Percentiles rank a stretch among this genome's conserved stretches.
Evolutionary conservation across 2,329 filamentous ascomycete species (phyloP).

Genomic region (Neofusicoccum umdonicola): DNA sequence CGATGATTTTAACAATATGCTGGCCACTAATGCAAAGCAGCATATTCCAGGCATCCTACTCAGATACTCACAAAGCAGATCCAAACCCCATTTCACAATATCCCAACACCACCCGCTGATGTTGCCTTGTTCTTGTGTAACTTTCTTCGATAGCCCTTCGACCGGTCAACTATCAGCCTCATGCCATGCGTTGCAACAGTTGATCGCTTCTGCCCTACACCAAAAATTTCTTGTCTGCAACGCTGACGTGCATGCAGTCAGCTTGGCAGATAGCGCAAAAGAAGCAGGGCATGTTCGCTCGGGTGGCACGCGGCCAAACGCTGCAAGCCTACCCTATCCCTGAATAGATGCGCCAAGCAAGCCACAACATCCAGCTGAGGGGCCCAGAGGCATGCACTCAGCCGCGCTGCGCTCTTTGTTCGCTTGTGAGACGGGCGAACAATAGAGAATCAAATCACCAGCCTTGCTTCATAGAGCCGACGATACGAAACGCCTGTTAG

Average conservation of each 20-base stretch:
- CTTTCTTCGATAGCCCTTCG: neutral
- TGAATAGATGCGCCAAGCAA: neutral
- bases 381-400: neutral
- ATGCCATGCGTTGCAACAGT: neutral
- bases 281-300: neutral
- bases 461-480: neutral
- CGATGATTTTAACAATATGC: neutral
- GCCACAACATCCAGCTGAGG: neutral
- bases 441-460: neutral
- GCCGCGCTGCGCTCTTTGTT: neutral
- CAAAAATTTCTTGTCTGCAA: neutral
- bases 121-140: neutral
- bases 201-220: neutral
- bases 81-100: neutral
- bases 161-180: neutral
- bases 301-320: neutral
- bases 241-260: neutral
- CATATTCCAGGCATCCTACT: neutral
- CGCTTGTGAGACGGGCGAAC: neutral
- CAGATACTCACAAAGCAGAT: neutral
- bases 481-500: neutral
- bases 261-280: neutral
- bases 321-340: neutral
- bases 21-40: neutral
- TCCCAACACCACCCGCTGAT: neutral